These are phyloP conservation scores for Edaphochlamys debaryana DNA, from an alignment of 139 green algal species.

Conservation along the genomic window DNA sequence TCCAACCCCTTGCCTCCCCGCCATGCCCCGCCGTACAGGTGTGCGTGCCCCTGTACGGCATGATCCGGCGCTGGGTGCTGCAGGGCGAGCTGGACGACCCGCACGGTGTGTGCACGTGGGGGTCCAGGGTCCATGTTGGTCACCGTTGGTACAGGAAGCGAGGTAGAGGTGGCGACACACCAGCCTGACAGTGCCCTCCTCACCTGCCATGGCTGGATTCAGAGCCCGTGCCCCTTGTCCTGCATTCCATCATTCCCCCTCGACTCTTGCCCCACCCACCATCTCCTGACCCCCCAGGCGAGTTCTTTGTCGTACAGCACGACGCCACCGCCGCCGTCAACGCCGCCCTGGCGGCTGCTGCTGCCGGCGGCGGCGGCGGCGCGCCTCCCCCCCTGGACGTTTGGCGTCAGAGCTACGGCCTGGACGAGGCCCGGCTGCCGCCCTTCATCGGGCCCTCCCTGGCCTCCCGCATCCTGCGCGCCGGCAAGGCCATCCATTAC, in stretches of 20 bases:
- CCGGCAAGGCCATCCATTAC: conserved; percentile 95
- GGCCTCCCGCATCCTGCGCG: conserved; percentile 80
- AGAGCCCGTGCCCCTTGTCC: no score
- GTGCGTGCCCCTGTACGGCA: conserved; percentile 87
- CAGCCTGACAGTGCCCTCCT: no score
- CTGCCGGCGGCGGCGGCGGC: background rate
- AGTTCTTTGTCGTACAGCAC: conserved; percentile 87
- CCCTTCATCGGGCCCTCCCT: conserved; percentile 65
- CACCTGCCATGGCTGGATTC: no score
- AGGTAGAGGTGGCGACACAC: no score
- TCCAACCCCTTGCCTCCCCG: no score
- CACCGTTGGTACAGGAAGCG: no score
- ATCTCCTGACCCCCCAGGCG: no score
- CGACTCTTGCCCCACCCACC: no score
- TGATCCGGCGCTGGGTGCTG: conserved; percentile 88
- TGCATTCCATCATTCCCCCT: no score
- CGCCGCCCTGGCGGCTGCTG: conserved; percentile 18
- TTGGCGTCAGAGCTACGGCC: conserved; percentile 73
- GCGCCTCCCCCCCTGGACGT: conserved; percentile 44
- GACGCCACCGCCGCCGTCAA: background rate
- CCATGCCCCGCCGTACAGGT: conserved; percentile 33
- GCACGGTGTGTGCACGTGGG: no score
- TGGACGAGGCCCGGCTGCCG: conserved; percentile 71
- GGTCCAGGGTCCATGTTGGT: no score
- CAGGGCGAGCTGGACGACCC: conserved; percentile 84